Evolutionary conservation across 2,329 filamentous ascomycete genomes (phyloP).

Genomic region (Monosporascus cannonballus): DNA sequence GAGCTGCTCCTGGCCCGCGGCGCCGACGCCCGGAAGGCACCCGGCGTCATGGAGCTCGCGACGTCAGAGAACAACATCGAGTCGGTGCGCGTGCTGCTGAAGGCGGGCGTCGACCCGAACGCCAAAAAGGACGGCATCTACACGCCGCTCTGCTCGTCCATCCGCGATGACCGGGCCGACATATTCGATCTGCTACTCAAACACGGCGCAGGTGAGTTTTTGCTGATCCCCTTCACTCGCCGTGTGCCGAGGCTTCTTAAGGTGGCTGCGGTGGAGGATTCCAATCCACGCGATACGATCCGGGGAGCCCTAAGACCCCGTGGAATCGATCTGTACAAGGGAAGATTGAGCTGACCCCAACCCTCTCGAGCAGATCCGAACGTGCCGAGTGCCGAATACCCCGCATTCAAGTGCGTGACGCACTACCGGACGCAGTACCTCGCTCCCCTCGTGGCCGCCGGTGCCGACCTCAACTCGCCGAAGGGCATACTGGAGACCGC

Average conservation of each 20-base stretch:
- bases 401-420: slow-evolving; percentile 62
- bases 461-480: slow-evolving; percentile 51
- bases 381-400: slow-evolving; percentile 56
- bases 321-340: too few species aligned
- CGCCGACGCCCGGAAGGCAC: slow-evolving; percentile 53
- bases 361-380: slow-evolving; percentile 44
- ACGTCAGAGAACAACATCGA: slow-evolving; percentile 59
- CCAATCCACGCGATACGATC: too few species aligned
- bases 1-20: slow-evolving; percentile 50
- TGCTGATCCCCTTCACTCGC: background rate
- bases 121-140: slow-evolving; percentile 59
- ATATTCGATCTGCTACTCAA: slow-evolving; percentile 54
- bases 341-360: too few species aligned
- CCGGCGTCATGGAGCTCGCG: slow-evolving; percentile 60
- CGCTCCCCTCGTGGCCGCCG: slow-evolving; percentile 52
- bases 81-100: slow-evolving; percentile 50
- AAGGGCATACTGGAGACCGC: slow-evolving; percentile 62
- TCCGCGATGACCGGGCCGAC: slow-evolving; percentile 58
- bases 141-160: slow-evolving; percentile 62
- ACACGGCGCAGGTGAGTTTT: slow-evolving; percentile 38
- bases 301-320: too few species aligned
- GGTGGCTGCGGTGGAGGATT: too few species aligned
- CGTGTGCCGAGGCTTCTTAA: background rate
- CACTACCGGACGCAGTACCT: slow-evolving; percentile 58
- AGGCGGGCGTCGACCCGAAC: slow-evolving; percentile 55